Evolutionary conservation across 1,284 basidiomycete genomes (phyloP).

Genomic region (Ganoderma sinense): DNA sequence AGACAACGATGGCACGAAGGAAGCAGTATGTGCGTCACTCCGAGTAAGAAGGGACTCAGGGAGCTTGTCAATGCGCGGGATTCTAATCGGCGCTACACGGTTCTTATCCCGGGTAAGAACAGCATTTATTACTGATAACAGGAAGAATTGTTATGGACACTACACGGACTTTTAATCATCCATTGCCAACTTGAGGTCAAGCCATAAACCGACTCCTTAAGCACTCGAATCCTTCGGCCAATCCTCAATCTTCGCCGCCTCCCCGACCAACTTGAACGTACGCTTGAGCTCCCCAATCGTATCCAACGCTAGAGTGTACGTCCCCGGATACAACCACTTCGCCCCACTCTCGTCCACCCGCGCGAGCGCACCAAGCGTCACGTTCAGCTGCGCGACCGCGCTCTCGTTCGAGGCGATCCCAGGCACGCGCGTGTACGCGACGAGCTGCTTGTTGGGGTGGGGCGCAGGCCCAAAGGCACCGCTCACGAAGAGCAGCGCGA

Average conservation of each 20-base stretch:
- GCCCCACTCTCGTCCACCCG: conserved; percentile 57
- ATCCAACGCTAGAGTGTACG: conserved; percentile 48
- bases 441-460: conserved; percentile 58
- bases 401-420: conserved; percentile 46
- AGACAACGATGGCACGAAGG: no score
- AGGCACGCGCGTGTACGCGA: conserved; percentile 56
- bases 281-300: not conserved
- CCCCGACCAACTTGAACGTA: not conserved
- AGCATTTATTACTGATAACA: no score
- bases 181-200: no score
- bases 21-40: no score
- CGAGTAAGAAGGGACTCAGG: no score
- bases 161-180: no score
- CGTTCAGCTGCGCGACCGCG: conserved; percentile 47
- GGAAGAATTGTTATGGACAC: no score
- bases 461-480: conserved; percentile 57
- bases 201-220: no score
- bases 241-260: not conserved
- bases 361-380: conserved; percentile 59
- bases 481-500: conserved; percentile 59
- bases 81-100: no score
- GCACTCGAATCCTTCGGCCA: not conserved
- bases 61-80: no score
- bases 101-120: no score
- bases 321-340: conserved; percentile 55